Conservation (phyloP, 2,329 filamentous ascomycete genomes). For the Dactylellina cionopaga region DNA sequence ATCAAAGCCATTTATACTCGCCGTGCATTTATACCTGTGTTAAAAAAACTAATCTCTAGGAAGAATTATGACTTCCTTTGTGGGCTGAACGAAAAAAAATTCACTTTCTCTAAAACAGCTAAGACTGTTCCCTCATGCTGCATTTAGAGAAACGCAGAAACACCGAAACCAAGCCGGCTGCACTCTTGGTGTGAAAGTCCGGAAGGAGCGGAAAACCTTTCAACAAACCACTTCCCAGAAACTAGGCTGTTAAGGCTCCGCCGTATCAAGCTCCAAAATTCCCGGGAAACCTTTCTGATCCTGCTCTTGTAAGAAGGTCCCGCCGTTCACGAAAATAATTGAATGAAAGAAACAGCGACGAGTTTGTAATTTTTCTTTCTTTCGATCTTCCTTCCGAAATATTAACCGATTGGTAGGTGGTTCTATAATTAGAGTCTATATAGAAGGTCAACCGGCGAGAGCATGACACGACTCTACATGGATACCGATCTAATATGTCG, state of each 20-base stretch:
- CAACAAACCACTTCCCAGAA: too few relatives aligned
- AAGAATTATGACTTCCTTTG: too few relatives aligned
- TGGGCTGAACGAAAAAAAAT: too few relatives aligned
- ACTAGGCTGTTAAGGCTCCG: too few relatives aligned
- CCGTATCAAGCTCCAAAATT: too few relatives aligned
- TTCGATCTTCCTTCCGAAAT: constrained; percentile 31
- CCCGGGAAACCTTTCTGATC: too few relatives aligned
- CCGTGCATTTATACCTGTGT: too few relatives aligned
- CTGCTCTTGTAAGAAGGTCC: constrained; percentile 3
- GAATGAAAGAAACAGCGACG: neutral
- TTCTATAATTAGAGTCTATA: constrained; percentile 41
- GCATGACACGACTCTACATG: too few relatives aligned
- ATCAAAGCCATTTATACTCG: too few relatives aligned
- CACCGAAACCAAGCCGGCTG: constrained; percentile 17
- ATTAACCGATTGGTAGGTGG: constrained; percentile 23
- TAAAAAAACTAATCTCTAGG: too few relatives aligned
- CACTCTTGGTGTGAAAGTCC: neutral
- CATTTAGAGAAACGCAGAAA: neutral
- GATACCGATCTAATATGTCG: too few relatives aligned
- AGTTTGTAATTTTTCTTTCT: neutral
- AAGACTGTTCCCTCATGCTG: constrained; percentile 11
- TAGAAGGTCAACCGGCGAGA: too few relatives aligned
- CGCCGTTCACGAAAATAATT: neutral
- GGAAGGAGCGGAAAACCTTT: neutral
- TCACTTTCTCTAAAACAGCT: neutral